A percentile compares a stretch with the other conserved stretches of the same genome.
Conservation (phyloP, 2,329 filamentous ascomycete genomes). For the Elsinoe ampelina region DNA sequence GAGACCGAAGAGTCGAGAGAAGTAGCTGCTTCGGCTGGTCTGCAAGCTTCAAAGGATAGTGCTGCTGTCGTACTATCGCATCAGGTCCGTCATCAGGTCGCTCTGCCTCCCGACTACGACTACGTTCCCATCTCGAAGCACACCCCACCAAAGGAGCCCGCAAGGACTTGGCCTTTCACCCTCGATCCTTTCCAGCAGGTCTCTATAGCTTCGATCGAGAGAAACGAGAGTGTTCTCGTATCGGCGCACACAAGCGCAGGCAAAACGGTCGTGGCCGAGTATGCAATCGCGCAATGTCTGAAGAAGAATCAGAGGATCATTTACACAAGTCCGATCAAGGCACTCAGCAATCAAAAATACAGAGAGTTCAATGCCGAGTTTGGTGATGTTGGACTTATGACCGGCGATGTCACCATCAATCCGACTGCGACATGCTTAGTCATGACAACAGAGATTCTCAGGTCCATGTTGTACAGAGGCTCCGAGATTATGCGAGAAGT, state of each 20-base stretch:
- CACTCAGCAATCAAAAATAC: conserved; percentile 97
- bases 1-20: conserved; percentile 91
- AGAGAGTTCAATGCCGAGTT: conserved; percentile 93
- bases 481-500: conserved; percentile 99
- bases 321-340: conserved; percentile 98
- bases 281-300: conserved; percentile 93
- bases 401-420: conserved; percentile 97
- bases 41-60: conserved; percentile 52
- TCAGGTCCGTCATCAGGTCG: conserved; percentile 97
- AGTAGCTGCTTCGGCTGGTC: conserved; percentile 68
- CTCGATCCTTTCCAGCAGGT: conserved; percentile 96
- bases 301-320: conserved; percentile 98
- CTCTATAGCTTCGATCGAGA: conserved; percentile 87
- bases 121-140: conserved; percentile 83
- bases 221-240: conserved; percentile 91
- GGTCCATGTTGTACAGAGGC: conserved; percentile 95
- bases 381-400: conserved; percentile 96
- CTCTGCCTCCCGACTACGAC: conserved; percentile 85
- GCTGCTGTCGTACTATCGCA: conserved; percentile 77
- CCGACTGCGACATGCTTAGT: conserved; percentile 95
- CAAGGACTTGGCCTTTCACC: conserved; percentile 75
- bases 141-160: conserved; percentile 78
- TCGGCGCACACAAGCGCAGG: conserved; percentile 96
- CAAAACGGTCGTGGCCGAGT: conserved; percentile 97
- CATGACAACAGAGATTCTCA: conserved; percentile 98